Evolutionary conservation across 805 yeast genomes (phyloP).

Genomic region (Myxozyma melibiosi): DNA sequence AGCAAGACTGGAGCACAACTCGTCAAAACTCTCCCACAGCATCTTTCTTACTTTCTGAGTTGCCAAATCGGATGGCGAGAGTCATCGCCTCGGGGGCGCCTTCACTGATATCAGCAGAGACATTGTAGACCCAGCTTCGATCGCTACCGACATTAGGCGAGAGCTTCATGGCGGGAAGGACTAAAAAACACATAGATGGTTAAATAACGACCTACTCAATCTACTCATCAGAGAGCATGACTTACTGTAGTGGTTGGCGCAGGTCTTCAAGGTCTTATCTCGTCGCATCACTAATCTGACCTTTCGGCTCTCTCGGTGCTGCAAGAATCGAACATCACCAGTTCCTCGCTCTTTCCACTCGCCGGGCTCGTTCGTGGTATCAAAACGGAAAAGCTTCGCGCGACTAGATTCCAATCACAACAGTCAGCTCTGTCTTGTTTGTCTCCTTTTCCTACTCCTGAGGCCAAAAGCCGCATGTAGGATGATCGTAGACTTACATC

Average conservation of each 20-base stretch:
- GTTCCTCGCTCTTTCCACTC: constrained; percentile 99
- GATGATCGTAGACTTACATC: constrained; percentile 47
- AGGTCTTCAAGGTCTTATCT: constrained; percentile 95
- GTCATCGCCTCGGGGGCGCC: constrained; percentile 96
- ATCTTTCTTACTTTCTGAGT: constrained; percentile 47
- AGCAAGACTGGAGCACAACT: not conserved
- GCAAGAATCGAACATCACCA: constrained; percentile 93
- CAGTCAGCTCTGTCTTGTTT: too few relatives aligned
- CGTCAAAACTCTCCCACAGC: constrained; percentile 6
- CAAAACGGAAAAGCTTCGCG: constrained; percentile 91
- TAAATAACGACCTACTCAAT: not conserved
- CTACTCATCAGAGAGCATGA: not conserved
- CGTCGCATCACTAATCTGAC: constrained; percentile 97
- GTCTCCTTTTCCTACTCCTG: too few relatives aligned
- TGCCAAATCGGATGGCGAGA: constrained; percentile 86
- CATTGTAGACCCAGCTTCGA: constrained; percentile 97
- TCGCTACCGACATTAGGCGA: constrained; percentile 95
- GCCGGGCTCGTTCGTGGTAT: constrained; percentile 57
- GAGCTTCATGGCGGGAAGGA: constrained; percentile 46
- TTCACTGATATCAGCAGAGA: constrained; percentile 91
- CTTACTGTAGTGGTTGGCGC: constrained; percentile 89
- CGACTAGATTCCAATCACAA: constrained; percentile 46
- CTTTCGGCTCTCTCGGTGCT: constrained; percentile 80
- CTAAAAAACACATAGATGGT: constrained; percentile 20
- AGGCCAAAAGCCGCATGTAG: too few relatives aligned